These are phyloP conservation scores for Chrysanthemum seticuspe DNA, from an alignment of 129 eudicot genomes.

Conservation along the genomic window DNA sequence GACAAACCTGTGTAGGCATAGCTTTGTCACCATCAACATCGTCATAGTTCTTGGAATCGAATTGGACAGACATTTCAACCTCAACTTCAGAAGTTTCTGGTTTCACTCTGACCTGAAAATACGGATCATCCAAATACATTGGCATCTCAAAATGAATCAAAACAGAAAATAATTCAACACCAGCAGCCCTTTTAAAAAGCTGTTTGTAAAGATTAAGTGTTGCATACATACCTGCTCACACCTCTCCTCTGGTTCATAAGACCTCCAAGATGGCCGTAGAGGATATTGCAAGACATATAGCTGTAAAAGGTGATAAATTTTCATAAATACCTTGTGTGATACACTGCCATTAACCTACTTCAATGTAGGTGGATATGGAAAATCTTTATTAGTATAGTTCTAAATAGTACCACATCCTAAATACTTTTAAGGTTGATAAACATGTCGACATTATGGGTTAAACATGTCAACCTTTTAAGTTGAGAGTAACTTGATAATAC, in stretches of 20 bases:
- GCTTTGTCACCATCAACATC: conserved; percentile 35
- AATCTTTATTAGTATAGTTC: not conserved
- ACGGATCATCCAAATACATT: conserved; percentile 15
- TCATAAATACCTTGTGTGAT: not conserved
- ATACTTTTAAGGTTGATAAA: too few species aligned
- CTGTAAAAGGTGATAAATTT: conserved; percentile 35
- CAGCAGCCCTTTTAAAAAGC: not conserved
- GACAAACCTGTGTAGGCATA: conserved; percentile 70
- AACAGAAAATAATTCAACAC: conserved; percentile 1
- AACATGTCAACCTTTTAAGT: too few species aligned
- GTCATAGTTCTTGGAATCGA: conserved; percentile 65
- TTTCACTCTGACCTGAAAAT: conserved; percentile 73
- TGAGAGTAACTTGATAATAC: too few species aligned
- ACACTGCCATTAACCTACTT: not conserved
- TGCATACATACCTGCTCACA: conserved; percentile 59
- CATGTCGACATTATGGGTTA: too few species aligned
- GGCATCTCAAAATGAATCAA: conserved; percentile 8
- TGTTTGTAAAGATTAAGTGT: not conserved
- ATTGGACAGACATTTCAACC: conserved; percentile 63
- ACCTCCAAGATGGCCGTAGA: conserved; percentile 74
- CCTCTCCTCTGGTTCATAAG: conserved; percentile 76
- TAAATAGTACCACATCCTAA: too few species aligned
- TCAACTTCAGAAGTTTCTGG: conserved; percentile 61
- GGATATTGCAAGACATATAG: conserved; percentile 81
- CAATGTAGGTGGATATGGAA: conserved; percentile 14